A percentile compares a stretch with the other conserved stretches of the same genome.
Conservation (phyloP, 1,284 basidiomycete genomes). For the Peniophora sp. region DNA sequence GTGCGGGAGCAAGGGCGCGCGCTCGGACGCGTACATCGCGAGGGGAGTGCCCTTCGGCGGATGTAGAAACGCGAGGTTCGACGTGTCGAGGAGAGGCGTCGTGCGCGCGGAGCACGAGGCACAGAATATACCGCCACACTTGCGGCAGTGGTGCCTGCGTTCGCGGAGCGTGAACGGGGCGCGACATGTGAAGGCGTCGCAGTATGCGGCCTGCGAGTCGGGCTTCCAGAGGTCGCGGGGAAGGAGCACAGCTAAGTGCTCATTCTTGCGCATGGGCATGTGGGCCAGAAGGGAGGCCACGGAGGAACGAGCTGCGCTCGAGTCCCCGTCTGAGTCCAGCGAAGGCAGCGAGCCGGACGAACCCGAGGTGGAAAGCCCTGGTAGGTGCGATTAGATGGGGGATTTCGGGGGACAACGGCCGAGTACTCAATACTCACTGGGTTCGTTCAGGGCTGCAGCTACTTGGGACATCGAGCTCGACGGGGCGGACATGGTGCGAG, state of each 20-base stretch:
- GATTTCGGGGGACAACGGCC: too few relatives aligned
- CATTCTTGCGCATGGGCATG: conserved; percentile 38
- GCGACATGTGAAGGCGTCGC: conserved; percentile 66
- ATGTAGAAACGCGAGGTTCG: conserved; percentile 56
- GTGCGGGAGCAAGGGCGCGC: conserved; percentile 39
- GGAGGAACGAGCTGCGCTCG: conserved; percentile 21
- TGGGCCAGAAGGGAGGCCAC: conserved; percentile 19
- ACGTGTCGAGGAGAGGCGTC: conserved; percentile 58
- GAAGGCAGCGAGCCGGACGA: conserved; percentile 19
- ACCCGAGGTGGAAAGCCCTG: conserved; percentile 13
- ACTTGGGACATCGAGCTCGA: too few relatives aligned
- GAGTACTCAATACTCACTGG: too few relatives aligned
- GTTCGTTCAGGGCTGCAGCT: too few relatives aligned
- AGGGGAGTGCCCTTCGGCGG: conserved; percentile 61
- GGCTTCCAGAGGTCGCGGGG: conserved; percentile 67
- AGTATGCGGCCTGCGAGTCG: conserved; percentile 49
- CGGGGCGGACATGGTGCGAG: too few relatives aligned
- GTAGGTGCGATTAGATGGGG: too few relatives aligned
- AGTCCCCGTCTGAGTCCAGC: conserved; percentile 15
- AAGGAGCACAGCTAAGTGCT: conserved; percentile 71
- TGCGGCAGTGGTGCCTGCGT: conserved; percentile 73
- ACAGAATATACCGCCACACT: conserved; percentile 74
- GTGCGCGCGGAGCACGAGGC: conserved; percentile 44
- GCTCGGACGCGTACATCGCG: conserved; percentile 41
- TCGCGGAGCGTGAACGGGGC: conserved; percentile 57